Conservation (phyloP, 1,284 basidiomycete species). For the Fistulinella cinereoalba region DNA sequence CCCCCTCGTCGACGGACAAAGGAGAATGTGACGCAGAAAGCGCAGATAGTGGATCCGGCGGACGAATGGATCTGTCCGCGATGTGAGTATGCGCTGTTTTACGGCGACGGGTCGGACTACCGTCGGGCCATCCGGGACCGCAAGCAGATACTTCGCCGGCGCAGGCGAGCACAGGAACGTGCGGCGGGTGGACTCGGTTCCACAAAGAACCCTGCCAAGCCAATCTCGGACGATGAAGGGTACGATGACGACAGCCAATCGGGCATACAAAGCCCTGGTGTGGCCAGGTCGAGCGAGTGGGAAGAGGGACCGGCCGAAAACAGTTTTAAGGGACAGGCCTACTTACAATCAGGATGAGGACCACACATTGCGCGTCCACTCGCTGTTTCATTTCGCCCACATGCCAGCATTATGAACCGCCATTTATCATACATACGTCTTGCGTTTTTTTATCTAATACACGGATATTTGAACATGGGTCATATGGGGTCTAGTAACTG, state of each 20-base stretch:
- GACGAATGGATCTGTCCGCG: slow-evolving; percentile 90
- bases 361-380: slow-evolving; percentile 9
- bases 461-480: slow-evolving; percentile 34
- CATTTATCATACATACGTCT: slow-evolving; percentile 20
- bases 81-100: slow-evolving; percentile 86
- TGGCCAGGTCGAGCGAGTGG: slow-evolving; percentile 31
- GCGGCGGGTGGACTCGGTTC: slow-evolving; percentile 50
- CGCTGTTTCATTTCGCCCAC: slow-evolving; percentile 11
- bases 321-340: slow-evolving; percentile 24
- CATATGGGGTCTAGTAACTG: slow-evolving; percentile 11
- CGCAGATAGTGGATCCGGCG: slow-evolving; percentile 54
- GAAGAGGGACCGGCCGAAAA: slow-evolving; percentile 32
- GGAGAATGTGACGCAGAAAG: slow-evolving; percentile 24
- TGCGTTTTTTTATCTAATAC: slow-evolving; percentile 38
- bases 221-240: slow-evolving; percentile 35
- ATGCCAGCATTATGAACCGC: slow-evolving; percentile 20
- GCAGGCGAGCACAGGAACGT: slow-evolving; percentile 73
- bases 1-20: slow-evolving; percentile 47
- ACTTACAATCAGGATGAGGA: slow-evolving; percentile 31
- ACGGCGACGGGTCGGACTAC: slow-evolving; percentile 67
- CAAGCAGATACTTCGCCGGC: slow-evolving; percentile 73
- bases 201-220: slow-evolving; percentile 30
- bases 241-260: slow-evolving; percentile 35
- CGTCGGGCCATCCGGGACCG: slow-evolving; percentile 65
- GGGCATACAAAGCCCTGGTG: slow-evolving; percentile 1